These are phyloP conservation scores for Ustilaginoidea virens DNA, from an alignment of 2,329 filamentous ascomycete species.

Conservation along the genomic window DNA sequence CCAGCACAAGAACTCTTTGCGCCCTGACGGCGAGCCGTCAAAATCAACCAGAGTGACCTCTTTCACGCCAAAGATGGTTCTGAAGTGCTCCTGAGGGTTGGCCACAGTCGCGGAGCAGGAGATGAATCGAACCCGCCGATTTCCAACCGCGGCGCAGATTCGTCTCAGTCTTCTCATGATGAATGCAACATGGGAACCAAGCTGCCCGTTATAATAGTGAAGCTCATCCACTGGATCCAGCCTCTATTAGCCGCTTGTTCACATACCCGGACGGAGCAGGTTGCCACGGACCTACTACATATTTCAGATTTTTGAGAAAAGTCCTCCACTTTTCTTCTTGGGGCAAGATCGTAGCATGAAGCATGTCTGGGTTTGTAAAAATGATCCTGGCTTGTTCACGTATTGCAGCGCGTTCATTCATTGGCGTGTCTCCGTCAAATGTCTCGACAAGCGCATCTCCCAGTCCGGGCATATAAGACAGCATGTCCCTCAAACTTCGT, in stretches of 20 bases:
- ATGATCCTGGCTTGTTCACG: conserved; percentile 83
- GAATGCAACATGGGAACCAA: conserved; percentile 86
- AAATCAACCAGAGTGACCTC: conserved; percentile 72
- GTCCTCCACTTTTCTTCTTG: conserved; percentile 81
- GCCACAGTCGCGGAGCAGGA: conserved; percentile 94
- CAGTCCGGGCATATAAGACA: conserved; percentile 65
- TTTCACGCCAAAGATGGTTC: conserved; percentile 79
- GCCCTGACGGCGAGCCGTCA: conserved; percentile 77
- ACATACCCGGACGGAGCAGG: background rate
- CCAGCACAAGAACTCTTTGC: conserved; percentile 95
- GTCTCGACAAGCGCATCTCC: conserved; percentile 73
- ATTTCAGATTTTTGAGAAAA: conserved; percentile 78
- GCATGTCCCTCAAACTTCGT: conserved; percentile 70
- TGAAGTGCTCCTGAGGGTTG: conserved; percentile 84
- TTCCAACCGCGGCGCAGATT: conserved; percentile 82
- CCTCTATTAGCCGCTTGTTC: background rate
- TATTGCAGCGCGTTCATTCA: conserved; percentile 61
- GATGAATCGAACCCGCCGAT: conserved; percentile 72
- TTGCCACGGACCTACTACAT: conserved; percentile 51
- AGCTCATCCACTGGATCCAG: conserved; percentile 53
- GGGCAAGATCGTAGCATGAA: conserved; percentile 84
- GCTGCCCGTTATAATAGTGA: conserved; percentile 90
- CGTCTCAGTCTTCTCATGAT: conserved; percentile 83
- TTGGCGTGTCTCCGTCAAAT: conserved; percentile 88
- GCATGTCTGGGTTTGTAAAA: conserved; percentile 97